Evolutionary conservation across 2,329 filamentous ascomycete genomes (phyloP).

Genomic region (Biscogniauxia sp.): DNA sequence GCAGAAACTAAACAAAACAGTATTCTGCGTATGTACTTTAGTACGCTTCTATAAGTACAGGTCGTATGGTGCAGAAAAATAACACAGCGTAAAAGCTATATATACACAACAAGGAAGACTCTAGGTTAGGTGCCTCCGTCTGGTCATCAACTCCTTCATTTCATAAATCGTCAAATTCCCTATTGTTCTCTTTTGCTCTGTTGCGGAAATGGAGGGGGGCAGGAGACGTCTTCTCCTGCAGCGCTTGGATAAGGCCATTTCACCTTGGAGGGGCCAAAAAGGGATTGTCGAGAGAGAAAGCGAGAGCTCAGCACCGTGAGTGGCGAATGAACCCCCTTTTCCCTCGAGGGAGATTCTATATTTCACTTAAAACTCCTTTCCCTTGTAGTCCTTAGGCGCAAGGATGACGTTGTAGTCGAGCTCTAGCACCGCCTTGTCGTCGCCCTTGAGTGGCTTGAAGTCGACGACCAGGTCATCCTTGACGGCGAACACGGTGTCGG

Average conservation of each 20-base stretch:
- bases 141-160: too few species aligned
- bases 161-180: background rate
- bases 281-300: too few species aligned
- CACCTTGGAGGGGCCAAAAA: too few species aligned
- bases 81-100: background rate
- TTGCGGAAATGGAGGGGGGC: too few species aligned
- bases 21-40: background rate
- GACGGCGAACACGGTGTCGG: constrained; percentile 51
- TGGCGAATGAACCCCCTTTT: background rate
- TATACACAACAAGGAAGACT: background rate
- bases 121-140: too few species aligned
- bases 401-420: constrained; percentile 40
- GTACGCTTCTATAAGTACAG: background rate
- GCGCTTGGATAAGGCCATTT: too few species aligned
- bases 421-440: constrained; percentile 31
- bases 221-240: too few species aligned
- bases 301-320: too few species aligned
- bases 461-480: constrained; percentile 51
- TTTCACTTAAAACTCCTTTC: constrained; percentile 28
- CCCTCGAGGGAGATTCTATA: background rate
- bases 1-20: background rate
- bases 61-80: background rate
- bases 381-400: constrained; percentile 45
- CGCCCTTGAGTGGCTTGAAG: constrained; percentile 43
- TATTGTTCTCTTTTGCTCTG: too few species aligned